Base-by-base conservation (phyloP, 2,329 filamentous ascomycete genomes). In the Diplodia scrobiculata region DNA sequence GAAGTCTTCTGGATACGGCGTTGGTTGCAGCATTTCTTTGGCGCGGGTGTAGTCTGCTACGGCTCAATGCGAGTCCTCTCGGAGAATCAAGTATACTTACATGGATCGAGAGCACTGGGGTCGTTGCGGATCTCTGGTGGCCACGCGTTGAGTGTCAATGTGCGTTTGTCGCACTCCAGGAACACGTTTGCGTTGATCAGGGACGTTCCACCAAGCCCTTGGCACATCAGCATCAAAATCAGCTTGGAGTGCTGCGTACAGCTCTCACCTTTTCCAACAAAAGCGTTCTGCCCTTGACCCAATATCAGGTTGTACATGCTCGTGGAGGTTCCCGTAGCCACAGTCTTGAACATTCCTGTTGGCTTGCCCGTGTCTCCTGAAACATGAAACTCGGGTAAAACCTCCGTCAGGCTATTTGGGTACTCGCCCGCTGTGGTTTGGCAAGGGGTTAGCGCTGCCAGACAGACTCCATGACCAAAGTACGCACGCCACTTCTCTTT, bases 181-280 rank as follows among this genome's bases (percentile, higher is more conserved):
- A 88, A 90, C 1, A 90, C 84, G 71, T 89, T 89, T 10, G 87
- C 86, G 68, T 90, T 90, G 48, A 90, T 82, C 32, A 90, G 73
- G 72, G 86, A 88, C 1, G 86, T 88, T 10, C 87, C 87, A 11
- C 87, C 88, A 34, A 90, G 83, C 1, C 86, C 82, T 84, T 50
- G 9, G 7, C 2, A 25, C 5, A 3, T 55, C 19, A 48, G 51
- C 19, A 48, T 45, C 32, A 25, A 45, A 19, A 45, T 9, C 17
- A 27, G 34, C 19, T 34, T 19, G 2, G 14, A 32, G 9, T 32
- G 7, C 13, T 21, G 19, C 74, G 77, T 25, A 25, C 25, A 4
- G 25, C 25, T 25, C 25, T 25, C 71, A 82, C 84, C 86, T 73
- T 86, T 86, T 45, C 81, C 82, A n/a, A 86, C 82, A 34, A 88